Base-by-base conservation (phyloP, 371 early-diverging fungal genomes). In the Apophysomyces variabilis region DNA sequence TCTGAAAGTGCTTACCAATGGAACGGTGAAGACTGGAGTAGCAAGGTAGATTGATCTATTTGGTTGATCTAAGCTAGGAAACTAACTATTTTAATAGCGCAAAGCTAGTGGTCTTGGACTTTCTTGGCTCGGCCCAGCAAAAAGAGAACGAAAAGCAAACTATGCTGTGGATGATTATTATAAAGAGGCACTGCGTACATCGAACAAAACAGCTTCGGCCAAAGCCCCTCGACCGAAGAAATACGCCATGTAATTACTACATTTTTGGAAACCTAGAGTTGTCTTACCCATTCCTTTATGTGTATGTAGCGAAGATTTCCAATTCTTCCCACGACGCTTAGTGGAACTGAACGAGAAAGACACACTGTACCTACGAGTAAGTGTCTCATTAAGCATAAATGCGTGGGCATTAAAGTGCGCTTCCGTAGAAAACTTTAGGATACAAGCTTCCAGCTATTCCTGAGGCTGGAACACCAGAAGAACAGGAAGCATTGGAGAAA, bases 21-120 rank as follows among this genome's bases (percentile, higher is more conserved):
- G 96, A 95, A 97, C 64, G 99, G 99, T n/a, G 92, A 98, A 68
- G 95, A 97, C 79, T 96, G 92, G 86, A 84, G 91, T 62, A 75
- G 79, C 64, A 83, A 85, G 64, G 76, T 74, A 62, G 18, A 57
- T 26, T 66, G 13, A 56, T 50, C 47, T 43, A 13, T 12, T 38
- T 38, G 21, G 11, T 26, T 26, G 3, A 26, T 3, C 1, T 26
- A 26, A 26, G 32, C 32, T 26, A 26, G 1, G 32, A 26, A 26
- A 26, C 32, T 26, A 26, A 26, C 32, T 26, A 26, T 26, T 26
- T 26, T 26, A 26, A 26, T 60, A 69, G 75, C 74, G 80, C 39
- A 84, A 79, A 72, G 80, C 75, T 50, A 76, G 79, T 66, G 74
- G 80, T 39, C 56, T 64, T 41, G 80, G 85, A 45, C 68, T 84